Conservation (phyloP, 2,329 filamentous ascomycete genomes). For the Drechslerella dactyloides region DNA sequence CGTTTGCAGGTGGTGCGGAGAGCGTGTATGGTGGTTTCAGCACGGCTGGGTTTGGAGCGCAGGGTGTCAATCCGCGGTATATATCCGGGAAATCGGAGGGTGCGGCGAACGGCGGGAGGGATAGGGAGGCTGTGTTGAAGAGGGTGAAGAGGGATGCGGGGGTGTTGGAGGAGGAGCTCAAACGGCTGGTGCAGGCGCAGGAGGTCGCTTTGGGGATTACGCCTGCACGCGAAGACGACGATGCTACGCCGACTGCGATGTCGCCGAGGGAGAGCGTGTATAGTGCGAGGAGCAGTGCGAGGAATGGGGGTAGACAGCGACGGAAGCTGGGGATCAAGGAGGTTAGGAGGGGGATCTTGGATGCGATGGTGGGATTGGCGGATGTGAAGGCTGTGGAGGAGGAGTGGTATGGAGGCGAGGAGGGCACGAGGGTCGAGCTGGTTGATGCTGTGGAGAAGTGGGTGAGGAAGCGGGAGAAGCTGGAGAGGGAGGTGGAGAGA, state of each 20-base stretch:
- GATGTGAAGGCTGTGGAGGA: slow-evolving; percentile 46
- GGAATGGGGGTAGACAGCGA: slow-evolving; percentile 16
- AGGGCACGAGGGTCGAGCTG: slow-evolving; percentile 21
- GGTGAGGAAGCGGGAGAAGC: slow-evolving; percentile 31
- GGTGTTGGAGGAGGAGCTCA: slow-evolving; percentile 37
- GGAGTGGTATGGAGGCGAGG: slow-evolving; percentile 36
- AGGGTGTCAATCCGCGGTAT: slow-evolving; percentile 43
- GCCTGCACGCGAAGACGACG: background rate
- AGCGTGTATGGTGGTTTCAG: slow-evolving; percentile 30
- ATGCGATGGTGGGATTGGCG: slow-evolving; percentile 44
- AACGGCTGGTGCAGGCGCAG: slow-evolving; percentile 27
- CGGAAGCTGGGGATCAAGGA: slow-evolving; percentile 41
- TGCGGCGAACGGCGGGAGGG: slow-evolving; percentile 24
- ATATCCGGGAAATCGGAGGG: slow-evolving; percentile 47
- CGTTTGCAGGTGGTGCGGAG: slow-evolving; percentile 9
- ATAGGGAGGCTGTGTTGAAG: slow-evolving; percentile 31
- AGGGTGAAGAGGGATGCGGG: slow-evolving; percentile 42
- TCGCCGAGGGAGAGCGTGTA: slow-evolving; percentile 14
- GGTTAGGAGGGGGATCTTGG: slow-evolving; percentile 43
- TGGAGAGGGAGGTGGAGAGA: slow-evolving; percentile 42
- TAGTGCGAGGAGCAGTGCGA: slow-evolving; percentile 10
- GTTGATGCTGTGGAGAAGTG: slow-evolving; percentile 34
- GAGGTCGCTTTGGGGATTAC: slow-evolving; percentile 39
- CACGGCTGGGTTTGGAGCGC: slow-evolving; percentile 25
- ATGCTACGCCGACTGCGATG: background rate